These are phyloP conservation scores for Mycena leptocephala DNA, from an alignment of 768 basidiomycete species.

Conservation along the genomic window DNA sequence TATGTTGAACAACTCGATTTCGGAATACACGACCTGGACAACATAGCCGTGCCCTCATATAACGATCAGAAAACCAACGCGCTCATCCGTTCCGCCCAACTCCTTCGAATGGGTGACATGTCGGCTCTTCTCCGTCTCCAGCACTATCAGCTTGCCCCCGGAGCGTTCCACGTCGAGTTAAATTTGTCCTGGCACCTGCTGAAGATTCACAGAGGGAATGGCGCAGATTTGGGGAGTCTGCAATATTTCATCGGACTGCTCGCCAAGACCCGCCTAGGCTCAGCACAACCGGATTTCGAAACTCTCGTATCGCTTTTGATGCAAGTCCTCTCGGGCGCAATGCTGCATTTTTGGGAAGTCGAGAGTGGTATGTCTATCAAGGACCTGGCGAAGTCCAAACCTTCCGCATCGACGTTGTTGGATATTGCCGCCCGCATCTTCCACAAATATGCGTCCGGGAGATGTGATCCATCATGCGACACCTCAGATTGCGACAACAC, in stretches of 20 bases:
- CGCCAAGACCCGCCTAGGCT: conserved; percentile 30
- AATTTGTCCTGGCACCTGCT: conserved; percentile 38
- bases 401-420: conserved; percentile 30
- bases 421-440: conserved; percentile 5
- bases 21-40: not conserved
- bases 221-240: conserved; percentile 30
- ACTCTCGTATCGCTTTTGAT: conserved; percentile 28
- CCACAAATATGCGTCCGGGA: conserved; percentile 4
- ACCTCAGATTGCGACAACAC: not conserved
- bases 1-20: conserved; percentile 33
- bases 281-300: conserved; percentile 38
- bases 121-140: conserved; percentile 23
- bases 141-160: conserved; percentile 26
- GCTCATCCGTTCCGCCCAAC: conserved; percentile 23
- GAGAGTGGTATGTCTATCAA: conserved; percentile 27
- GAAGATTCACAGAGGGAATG: conserved; percentile 5
- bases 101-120: conserved; percentile 11
- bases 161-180: conserved; percentile 38
- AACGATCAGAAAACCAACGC: conserved; percentile 27
- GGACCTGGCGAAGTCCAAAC: conserved; percentile 29
- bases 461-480: not conserved
- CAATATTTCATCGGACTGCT: conserved; percentile 38
- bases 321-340: conserved; percentile 33
- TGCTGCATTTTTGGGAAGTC: conserved; percentile 32
- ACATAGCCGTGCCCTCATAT: conserved; percentile 10